Conservation (phyloP, 805 yeast species). For the Candida piceae region DNA sequence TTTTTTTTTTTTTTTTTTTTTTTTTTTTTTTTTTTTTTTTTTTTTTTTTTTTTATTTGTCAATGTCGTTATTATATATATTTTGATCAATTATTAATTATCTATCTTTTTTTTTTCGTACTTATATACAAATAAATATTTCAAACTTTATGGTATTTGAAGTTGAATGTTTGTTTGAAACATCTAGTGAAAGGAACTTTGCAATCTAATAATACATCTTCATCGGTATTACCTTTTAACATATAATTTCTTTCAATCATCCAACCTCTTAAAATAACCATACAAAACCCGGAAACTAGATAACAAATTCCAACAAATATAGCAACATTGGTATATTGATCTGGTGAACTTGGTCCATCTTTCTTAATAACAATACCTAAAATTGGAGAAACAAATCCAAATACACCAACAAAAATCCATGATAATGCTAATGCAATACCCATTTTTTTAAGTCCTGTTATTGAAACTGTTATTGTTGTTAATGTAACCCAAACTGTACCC, state of each 20-base stretch:
- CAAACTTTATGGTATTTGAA: constrained; percentile 12
- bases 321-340: constrained; percentile 48
- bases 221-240: constrained; percentile 12
- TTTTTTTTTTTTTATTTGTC: too few relatives aligned
- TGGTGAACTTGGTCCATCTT: constrained; percentile 32
- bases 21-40: too few relatives aligned
- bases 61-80: too few relatives aligned
- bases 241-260: constrained; percentile 44
- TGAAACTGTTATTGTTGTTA: constrained; percentile 47
- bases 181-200: constrained; percentile 9
- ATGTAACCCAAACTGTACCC: constrained; percentile 58
- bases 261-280: constrained; percentile 49
- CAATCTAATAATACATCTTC: constrained; percentile 17
- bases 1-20: too few relatives aligned
- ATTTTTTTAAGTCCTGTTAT: constrained; percentile 50
- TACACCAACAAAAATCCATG: constrained; percentile 47
- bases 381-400: constrained; percentile 55
- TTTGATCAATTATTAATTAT: too few relatives aligned
- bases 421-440: constrained; percentile 42
- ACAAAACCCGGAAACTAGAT: constrained; percentile 38
- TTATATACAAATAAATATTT: too few relatives aligned
- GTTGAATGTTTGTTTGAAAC: constrained; percentile 5
- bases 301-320: constrained; percentile 55
- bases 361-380: constrained; percentile 50
- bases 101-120: too few relatives aligned